Evolutionary conservation across 805 yeast species (phyloP), one percentile per base, ranked within the genome.

Genomic region (Yarrowia bubula): DNA sequence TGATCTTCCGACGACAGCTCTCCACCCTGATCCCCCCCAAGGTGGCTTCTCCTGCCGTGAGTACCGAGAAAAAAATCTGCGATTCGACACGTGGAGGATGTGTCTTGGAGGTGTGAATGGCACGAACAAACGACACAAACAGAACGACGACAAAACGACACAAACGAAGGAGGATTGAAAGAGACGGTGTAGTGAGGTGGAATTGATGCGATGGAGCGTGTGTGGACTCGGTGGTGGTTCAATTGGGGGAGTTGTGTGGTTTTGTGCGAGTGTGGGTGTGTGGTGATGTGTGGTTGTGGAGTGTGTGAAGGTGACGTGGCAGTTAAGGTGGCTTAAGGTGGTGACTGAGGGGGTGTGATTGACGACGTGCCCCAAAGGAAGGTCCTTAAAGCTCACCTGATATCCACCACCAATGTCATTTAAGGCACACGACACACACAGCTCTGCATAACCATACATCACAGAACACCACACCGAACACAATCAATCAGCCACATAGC

Each of bases 1-100:
- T 86, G 82, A 83, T 92, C 79, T 83, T 86, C 75, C 92, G 90
- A 87, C 92, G 99, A 82, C 88, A 88, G 73, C 84, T 93, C 78
- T 92, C 98, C 70, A 89, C 98, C 75, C 84, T 93, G 82, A 92
- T 93, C 76, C 99, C 99, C 73, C 99, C 99, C 78, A 93, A 93
- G 93, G 87, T 93, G 76, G 98, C 97, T 66, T 92, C 98, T 69
- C 95, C 97, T 53, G 84, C 87, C 80, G 93, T 88, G 84, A 73
- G 92, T 83, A 55, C 38, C 18, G 13, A 31, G 18, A 31, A 42
- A 31, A 41, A 33, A n/a, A 32, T 13, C 17, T 28, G 63, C 50
- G n/a, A n/a, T 33, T 17, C 17, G 50, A 17, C 41, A 35, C 41
- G 50, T 41, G 41, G 63, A 33, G 28, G 28, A 33, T 5, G 39